Conservation (phyloP, 1,284 basidiomycete species). For the Rhodofomes roseus region DNA sequence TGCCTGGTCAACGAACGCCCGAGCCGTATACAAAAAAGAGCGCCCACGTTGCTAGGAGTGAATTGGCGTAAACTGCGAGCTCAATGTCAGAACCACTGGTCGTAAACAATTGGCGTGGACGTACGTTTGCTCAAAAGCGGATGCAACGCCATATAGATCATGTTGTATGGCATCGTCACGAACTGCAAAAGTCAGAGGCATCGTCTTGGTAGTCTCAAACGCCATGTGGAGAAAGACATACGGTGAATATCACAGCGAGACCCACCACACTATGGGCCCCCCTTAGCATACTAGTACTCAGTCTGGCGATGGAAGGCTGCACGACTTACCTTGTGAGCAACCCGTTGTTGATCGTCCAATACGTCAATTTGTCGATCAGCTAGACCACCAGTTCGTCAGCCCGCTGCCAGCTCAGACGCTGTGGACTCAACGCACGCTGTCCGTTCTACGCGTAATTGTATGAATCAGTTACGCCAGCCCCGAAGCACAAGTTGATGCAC, state of each 20-base stretch:
- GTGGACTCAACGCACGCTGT: conserved; percentile 6
- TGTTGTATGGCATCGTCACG: conserved; percentile 14
- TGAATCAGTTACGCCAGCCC: background rate
- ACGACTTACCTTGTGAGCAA: conserved; percentile 11
- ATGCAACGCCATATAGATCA: conserved; percentile 17
- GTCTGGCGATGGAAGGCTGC: background rate
- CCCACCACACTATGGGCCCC: conserved; percentile 9
- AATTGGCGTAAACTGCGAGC: background rate
- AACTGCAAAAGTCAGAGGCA: conserved; percentile 4
- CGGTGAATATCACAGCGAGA: conserved; percentile 13
- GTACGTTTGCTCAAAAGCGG: conserved; percentile 16
- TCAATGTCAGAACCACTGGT: background rate
- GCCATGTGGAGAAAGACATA: background rate
- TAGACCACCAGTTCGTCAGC: background rate
- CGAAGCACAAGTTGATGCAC: background rate
- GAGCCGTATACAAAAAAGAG: background rate
- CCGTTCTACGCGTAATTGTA: background rate
- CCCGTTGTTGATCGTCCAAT: conserved; percentile 18
- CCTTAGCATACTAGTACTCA: too few relatives aligned
- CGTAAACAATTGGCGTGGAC: background rate
- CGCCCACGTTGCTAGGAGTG: background rate
- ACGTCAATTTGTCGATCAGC: conserved; percentile 14
- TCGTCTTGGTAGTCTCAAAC: background rate
- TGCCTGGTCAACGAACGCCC: background rate
- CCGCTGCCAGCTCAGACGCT: background rate